Percentiles rank a stretch among this genome's conserved stretches.
phyloP scores from a whole-genome alignment of 225 moss, liverwort and hornwort genomes.

The Ulota crispa region DNA sequence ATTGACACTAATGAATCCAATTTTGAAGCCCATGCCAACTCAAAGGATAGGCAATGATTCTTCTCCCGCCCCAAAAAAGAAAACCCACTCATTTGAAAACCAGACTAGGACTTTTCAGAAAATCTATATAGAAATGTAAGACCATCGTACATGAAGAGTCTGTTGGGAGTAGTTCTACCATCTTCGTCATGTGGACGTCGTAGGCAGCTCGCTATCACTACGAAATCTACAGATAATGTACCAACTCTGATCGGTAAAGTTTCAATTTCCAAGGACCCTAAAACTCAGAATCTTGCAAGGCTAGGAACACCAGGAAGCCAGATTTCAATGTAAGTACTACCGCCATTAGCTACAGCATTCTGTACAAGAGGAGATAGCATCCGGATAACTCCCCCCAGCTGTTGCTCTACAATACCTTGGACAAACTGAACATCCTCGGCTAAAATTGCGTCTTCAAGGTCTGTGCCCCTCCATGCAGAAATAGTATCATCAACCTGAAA shows the following conservation, averaged over 20 bases:
- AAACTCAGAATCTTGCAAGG: neutral
- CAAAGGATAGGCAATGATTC: neutral
- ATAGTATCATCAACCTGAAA: conserved; percentile 55
- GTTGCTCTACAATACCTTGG: conserved; percentile 62
- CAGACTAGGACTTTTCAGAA: neutral
- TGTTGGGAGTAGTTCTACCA: neutral
- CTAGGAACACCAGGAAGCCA: conserved; percentile 66
- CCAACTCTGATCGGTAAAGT: neutral
- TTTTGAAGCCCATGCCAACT: conserved; percentile 1
- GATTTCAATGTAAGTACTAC: conserved; percentile 71
- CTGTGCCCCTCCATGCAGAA: conserved; percentile 56
- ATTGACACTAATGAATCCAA: neutral
- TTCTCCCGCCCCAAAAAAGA: neutral
- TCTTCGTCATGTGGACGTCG: neutral
- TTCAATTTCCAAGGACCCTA: conserved; percentile 2
- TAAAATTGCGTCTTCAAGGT: conserved; percentile 36
- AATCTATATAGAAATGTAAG: neutral
- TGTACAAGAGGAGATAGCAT: conserved; percentile 63
- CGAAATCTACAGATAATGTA: conserved; percentile 8
- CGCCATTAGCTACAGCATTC: conserved; percentile 47
- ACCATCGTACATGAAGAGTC: neutral
- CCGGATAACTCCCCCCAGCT: conserved; percentile 72
- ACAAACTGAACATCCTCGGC: conserved; percentile 46
- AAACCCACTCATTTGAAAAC: neutral
- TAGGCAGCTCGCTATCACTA: neutral